Evolutionary conservation across 2,329 filamentous ascomycete species (phyloP).

Genomic region (Fusarium nematophilum): DNA sequence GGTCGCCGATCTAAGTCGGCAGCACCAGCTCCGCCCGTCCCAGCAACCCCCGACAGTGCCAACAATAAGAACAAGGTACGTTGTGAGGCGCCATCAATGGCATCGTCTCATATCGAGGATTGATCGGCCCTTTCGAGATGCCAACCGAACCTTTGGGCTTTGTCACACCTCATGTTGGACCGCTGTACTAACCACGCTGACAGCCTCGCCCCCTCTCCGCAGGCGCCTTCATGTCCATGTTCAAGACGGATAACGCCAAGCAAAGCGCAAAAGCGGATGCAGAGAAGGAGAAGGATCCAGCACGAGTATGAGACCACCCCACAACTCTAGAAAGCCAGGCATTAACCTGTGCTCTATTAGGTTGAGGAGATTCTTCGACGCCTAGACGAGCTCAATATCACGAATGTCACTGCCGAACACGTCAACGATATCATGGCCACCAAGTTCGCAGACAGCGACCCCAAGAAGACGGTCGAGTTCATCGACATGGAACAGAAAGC

Average conservation of each 20-base stretch:
- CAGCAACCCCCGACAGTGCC: conserved; percentile 22
- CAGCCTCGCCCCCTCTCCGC: conserved; percentile 65
- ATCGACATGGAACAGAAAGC: conserved; percentile 84
- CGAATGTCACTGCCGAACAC: conserved; percentile 66
- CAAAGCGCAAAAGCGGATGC: conserved; percentile 57
- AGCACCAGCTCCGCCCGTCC: conserved; percentile 63
- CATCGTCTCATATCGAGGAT: neutral
- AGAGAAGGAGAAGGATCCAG: conserved; percentile 60
- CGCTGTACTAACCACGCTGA: conserved; percentile 25
- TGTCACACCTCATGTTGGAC: neutral
- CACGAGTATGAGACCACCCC: conserved; percentile 48
- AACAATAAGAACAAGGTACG: conserved; percentile 59
- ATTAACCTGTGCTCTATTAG: conserved; percentile 45
- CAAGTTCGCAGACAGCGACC: conserved; percentile 74
- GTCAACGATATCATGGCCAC: conserved; percentile 67
- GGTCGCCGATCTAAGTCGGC: conserved; percentile 67
- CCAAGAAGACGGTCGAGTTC: conserved; percentile 80
- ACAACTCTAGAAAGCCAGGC: conserved; percentile 1
- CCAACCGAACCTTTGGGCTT: neutral
- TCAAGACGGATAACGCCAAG: conserved; percentile 69
- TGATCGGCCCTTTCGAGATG: neutral
- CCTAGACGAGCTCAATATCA: conserved; percentile 58
- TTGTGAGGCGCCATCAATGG: conserved; percentile 9
- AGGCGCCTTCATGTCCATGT: conserved; percentile 72
- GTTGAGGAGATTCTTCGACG: conserved; percentile 54